These are phyloP conservation scores for Ustilago hordei DNA, from an alignment of 1,284 basidiomycete genomes.

Conservation along the genomic window DNA sequence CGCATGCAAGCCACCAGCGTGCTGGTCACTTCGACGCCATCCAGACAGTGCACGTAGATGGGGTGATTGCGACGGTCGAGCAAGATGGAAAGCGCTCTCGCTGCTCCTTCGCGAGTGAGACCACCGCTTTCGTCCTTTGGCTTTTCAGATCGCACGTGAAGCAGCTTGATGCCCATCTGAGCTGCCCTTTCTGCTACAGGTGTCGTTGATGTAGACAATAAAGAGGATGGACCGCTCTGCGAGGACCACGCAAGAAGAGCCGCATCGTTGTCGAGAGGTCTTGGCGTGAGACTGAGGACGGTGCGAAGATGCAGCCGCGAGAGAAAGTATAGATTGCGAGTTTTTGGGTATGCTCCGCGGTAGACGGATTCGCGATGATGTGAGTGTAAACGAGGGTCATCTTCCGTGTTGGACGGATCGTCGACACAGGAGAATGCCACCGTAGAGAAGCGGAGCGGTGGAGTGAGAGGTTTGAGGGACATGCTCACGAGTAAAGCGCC, in stretches of 20 bases:
- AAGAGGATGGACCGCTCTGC: constrained; percentile 2
- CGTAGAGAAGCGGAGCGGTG: constrained; percentile 60
- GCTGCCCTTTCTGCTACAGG: constrained; percentile 7
- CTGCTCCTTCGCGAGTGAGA: constrained; percentile 61
- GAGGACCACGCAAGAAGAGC: constrained; percentile 53
- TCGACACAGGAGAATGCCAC: constrained; percentile 50
- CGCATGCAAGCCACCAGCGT: constrained; percentile 64
- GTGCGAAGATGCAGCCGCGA: constrained; percentile 60
- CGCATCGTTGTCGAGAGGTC: constrained; percentile 58
- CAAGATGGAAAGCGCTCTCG: constrained; percentile 54
- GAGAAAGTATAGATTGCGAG: constrained; percentile 64
- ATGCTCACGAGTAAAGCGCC: constrained; percentile 6
- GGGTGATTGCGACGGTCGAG: constrained; percentile 62
- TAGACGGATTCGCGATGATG: constrained; percentile 58
- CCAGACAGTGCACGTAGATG: constrained; percentile 67
- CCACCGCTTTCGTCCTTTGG: constrained; percentile 66
- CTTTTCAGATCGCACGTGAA: constrained; percentile 65
- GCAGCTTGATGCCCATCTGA: constrained; percentile 35
- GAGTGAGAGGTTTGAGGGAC: constrained; percentile 56
- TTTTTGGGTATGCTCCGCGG: constrained; percentile 65
- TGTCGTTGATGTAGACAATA: not conserved
- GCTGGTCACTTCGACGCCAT: constrained; percentile 63
- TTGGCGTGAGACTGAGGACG: constrained; percentile 65
- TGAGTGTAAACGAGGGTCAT: constrained; percentile 24
- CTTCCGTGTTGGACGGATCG: not conserved